Base-by-base conservation (phyloP, 2,329 filamentous ascomycete species). In the Pseudocercospora fuligena region DNA sequence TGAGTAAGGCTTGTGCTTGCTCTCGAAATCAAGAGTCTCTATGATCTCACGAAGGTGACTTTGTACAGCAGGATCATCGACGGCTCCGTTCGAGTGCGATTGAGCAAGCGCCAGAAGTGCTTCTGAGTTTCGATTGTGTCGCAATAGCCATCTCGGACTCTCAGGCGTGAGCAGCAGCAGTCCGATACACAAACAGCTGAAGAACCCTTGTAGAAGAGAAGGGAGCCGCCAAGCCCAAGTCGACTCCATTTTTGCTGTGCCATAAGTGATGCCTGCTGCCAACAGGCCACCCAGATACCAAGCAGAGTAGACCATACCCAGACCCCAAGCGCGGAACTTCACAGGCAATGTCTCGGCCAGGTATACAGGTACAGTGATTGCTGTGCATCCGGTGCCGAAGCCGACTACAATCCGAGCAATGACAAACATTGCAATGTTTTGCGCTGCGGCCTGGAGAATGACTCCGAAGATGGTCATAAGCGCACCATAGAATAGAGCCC, bases 131-230 rank as follows among this genome's bases (percentile, higher is more conserved):
- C 80, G 80, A 21, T 85, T 84, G 66, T 84, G 80, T 27, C 81
- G 80, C 51, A 87, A 80, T 19, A 88, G 75, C 84, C 84, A 88
- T 27, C 87, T 81, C 1, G 87, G 87, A 0, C 83, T 86, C 66
- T 90, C 87, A 0, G 87, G 87, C 5, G 87, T 81, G 59, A 85
- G 82, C 67, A 79, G 80, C 56, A 83, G 75, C 40, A 83, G 78
- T 5, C 76, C 64, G 19, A 86, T 78, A 64, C 83, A 80, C 73
- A 78, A 72, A 11, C 80, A 67, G 27, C 80, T 81, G 8, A 81
- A 83, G 12, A 83, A 68, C 49, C 82, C 80, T 72, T 88, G 86
- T 2, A 85, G 73, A 1, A 86, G 75, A 1, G 83, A 83, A 0
- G 85, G 86, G 8, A 86, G 77, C 51, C 83, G 78, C 85, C 82